A percentile compares a stretch with the other conserved stretches of the same genome.
These are phyloP conservation scores for Blastobotrys capitulatus DNA, from an alignment of 1,139 yeast species.

Conservation along the genomic window DNA sequence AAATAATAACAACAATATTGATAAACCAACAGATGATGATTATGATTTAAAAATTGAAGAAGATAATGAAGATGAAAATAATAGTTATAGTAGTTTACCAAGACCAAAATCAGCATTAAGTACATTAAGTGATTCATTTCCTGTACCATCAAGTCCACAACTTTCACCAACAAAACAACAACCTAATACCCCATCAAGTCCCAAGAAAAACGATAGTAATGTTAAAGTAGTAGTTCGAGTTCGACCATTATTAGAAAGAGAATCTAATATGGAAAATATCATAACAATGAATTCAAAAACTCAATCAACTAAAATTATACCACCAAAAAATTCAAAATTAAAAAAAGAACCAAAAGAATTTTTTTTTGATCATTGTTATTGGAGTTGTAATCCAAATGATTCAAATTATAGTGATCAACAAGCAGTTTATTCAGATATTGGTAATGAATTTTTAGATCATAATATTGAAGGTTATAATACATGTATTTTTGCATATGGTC, in stretches of 20 bases:
- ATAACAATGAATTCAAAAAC: conserved; percentile 25
- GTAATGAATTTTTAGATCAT: conserved; percentile 55
- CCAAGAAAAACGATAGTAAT: conserved; percentile 23
- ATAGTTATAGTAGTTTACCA: neutral
- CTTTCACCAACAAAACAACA: neutral
- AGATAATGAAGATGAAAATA: neutral
- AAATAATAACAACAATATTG: neutral
- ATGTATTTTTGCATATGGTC: conserved; percentile 72
- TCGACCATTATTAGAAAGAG: conserved; percentile 34
- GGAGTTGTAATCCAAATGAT: conserved; percentile 45
- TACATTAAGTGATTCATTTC: neutral
- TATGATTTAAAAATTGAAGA: neutral
- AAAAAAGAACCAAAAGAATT: conserved; percentile 35
- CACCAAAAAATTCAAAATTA: neutral
- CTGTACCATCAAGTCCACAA: neutral
- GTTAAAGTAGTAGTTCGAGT: conserved; percentile 38
- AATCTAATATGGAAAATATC: conserved; percentile 23
- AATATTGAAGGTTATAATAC: conserved; percentile 66
- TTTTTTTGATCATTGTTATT: conserved; percentile 53
- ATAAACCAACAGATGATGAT: neutral
- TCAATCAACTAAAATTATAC: conserved; percentile 24
- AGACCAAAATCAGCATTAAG: conserved; percentile 7
- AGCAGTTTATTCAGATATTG: conserved; percentile 48
- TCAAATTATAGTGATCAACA: conserved; percentile 43
- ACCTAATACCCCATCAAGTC: neutral